Base-by-base conservation (phyloP, 1,284 basidiomycete species). In the Trametes sp. region DNA sequence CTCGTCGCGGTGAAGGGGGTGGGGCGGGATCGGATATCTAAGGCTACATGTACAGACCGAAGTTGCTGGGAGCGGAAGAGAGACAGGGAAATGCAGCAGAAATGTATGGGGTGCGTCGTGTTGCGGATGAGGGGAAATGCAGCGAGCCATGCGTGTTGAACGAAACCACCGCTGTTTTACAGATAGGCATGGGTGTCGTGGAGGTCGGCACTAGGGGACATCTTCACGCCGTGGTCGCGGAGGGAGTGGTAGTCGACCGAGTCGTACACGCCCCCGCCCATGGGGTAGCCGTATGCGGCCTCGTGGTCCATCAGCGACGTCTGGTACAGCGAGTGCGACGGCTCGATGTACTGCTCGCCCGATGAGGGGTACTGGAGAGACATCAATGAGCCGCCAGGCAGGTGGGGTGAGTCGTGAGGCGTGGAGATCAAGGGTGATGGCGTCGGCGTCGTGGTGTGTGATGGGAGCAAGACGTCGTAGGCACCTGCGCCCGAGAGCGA, bases 211-310 rank as follows among this genome's bases (percentile, higher is more conserved):
- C 59, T 28, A 6, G 59, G 54, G 16, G 66, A 44, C 24, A 62
- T 58, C 49, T 61, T 57, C 26, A 58, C 36, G 23, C 57, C 54
- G 31, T 79, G 72, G 53, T n/a, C n/a, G n/a, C n/a, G n/a, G n/a
- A n/a, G n/a, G n/a, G 76, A 77, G 59, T 74, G 76, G 28, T 76
- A 75, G 24, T 74, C 78, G 42, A 76, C 71, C 13, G 75, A 64
- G 49, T 60, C 59, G 52, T 63, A 64, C 24, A 50, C 61, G 44
- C 53, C 19, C 59, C 74, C 72, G 38, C 73, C 75, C n/a, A 73
- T 59, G 51, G 65, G 41, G 51, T 65, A 64, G 10, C 38, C 54
- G 36, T 56, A 65, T 8, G 51, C 23, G 16, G 41, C 41, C 21
- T 63, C 54, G 44, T 59, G 55, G n/a, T 57, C 59, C 28, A 57